Base-by-base conservation (phyloP, 2,329 filamentous ascomycete species). In the Penicillium vulpinum region DNA sequence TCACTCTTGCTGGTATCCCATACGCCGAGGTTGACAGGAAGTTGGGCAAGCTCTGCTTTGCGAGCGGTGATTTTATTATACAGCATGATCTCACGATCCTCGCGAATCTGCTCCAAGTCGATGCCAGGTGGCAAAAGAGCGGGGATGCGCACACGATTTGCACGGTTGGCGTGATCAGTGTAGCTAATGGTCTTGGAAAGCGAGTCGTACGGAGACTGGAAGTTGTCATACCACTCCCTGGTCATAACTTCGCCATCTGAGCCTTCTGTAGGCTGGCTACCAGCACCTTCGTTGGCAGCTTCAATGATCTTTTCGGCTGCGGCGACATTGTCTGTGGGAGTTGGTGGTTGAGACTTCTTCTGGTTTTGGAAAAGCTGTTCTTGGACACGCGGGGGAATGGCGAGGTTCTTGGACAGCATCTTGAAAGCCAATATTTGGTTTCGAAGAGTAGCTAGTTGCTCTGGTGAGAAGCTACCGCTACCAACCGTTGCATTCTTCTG, bases 341-440 rank as follows among this genome's bases (percentile, higher is more conserved):
- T 70, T 22, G 75, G 73, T 4, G 70, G 71, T 61, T 69, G 72
- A 21, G 62, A 58, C 60, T 75, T 75, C 61, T 77, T 67, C 22
- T 33, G 28, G 71, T 74, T 87, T 43, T 88, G 83, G 71, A 92
- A 96, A 36, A 97, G 87, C 47, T 89, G 86, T 69, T 93, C 89
- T 71, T 96, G 91, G 62, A 96, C 84, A 60, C 85, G 83, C 29
- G 84, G 76, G 1, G 93, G 91, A 4, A 97, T 85, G 0, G 92
- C 88, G 15, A 89, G 82, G 65, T 96, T 96, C 75, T 94, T 95
- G 5, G 90, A 88, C 4, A 99, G 81, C 63, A 92, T 83, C 75
- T 95, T 95, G 77, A 97, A 97, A 0, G 93, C 92, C 66, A 88
- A 83, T 49, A 97, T 96, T 73, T 99, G 94, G 63, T 90, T 88